phyloP scores from a whole-genome alignment of 202 grass and related monocot species.

The Setaria italica region DNA sequence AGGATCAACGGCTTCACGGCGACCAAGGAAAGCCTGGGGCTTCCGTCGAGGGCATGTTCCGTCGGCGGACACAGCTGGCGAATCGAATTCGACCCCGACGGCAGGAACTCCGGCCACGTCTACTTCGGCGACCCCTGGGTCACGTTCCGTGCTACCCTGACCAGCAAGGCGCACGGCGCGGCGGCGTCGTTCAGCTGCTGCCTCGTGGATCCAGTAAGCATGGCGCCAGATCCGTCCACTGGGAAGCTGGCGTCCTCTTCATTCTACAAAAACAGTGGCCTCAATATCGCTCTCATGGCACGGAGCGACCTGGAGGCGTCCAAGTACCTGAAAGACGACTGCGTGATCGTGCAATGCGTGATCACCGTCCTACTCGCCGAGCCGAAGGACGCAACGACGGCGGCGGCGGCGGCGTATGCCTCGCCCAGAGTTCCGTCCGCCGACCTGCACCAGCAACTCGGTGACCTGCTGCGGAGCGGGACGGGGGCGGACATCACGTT shows the following conservation, averaged over 20 bases:
- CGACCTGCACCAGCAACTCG: background rate
- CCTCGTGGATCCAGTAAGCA: background rate
- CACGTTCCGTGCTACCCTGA: too few relatives aligned
- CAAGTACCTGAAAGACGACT: background rate
- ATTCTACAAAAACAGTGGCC: background rate
- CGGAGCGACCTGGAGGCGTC: background rate
- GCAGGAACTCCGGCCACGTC: too few relatives aligned
- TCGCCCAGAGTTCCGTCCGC: background rate
- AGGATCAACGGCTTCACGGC: too few relatives aligned
- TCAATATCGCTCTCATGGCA: too few relatives aligned
- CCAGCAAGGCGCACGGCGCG: too few relatives aligned
- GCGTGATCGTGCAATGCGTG: background rate
- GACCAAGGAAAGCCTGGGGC: too few relatives aligned
- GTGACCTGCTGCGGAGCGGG: background rate
- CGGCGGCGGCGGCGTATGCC: background rate
- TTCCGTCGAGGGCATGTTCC: too few relatives aligned
- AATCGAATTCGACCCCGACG: too few relatives aligned
- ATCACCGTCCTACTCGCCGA: background rate
- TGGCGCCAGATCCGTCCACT: too few relatives aligned
- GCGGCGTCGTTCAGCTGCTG: background rate
- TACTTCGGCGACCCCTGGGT: too few relatives aligned
- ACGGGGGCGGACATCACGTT: slow-evolving; percentile 20
- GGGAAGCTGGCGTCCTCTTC: background rate
- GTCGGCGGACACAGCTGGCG: too few relatives aligned
- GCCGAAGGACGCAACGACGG: background rate